Conservation (phyloP, 352 stramenopile genomes). For the Phytophthora quininea region DNA sequence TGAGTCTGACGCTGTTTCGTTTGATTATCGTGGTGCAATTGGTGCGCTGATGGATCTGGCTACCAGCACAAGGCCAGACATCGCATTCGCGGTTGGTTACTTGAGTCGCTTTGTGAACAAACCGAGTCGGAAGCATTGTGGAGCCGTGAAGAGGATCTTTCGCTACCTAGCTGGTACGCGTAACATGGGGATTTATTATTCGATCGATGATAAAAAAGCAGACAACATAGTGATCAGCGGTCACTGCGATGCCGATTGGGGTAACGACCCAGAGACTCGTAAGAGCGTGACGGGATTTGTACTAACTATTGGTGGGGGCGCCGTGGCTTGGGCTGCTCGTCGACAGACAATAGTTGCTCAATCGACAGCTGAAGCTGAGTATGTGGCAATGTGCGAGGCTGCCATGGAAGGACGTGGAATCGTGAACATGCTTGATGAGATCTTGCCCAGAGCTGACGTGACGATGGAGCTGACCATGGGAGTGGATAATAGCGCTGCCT, state of each 20-base stretch:
- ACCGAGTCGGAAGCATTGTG: slow-evolving; percentile 19
- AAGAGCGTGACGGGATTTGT: slow-evolving; percentile 23
- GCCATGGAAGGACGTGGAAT: slow-evolving; percentile 11
- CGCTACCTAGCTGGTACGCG: background rate
- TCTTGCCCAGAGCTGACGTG: background rate
- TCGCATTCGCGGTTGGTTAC: slow-evolving; percentile 25
- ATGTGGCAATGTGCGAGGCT: slow-evolving; percentile 11
- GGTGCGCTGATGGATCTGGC: slow-evolving; percentile 34
- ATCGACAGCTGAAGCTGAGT: slow-evolving; percentile 24
- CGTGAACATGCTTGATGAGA: slow-evolving; percentile 20
- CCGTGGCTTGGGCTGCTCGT: slow-evolving; percentile 8
- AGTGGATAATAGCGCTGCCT: slow-evolving; percentile 16
- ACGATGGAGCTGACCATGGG: background rate
- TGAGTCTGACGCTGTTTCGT: background rate
- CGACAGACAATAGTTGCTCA: slow-evolving; percentile 18
- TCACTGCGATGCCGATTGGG: slow-evolving; percentile 26
- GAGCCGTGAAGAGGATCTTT: slow-evolving; percentile 1
- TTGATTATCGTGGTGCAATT: slow-evolving; percentile 18
- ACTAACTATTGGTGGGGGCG: slow-evolving; percentile 10
- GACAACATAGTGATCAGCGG: slow-evolving; percentile 4
- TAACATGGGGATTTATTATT: background rate
- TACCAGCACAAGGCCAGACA: slow-evolving; percentile 23
- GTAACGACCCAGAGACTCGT: slow-evolving; percentile 17
- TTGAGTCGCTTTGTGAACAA: slow-evolving; percentile 21
- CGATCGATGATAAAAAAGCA: background rate